Conservation (phyloP, 371 early-diverging fungal species). For the Syncephalastrum sp. region DNA sequence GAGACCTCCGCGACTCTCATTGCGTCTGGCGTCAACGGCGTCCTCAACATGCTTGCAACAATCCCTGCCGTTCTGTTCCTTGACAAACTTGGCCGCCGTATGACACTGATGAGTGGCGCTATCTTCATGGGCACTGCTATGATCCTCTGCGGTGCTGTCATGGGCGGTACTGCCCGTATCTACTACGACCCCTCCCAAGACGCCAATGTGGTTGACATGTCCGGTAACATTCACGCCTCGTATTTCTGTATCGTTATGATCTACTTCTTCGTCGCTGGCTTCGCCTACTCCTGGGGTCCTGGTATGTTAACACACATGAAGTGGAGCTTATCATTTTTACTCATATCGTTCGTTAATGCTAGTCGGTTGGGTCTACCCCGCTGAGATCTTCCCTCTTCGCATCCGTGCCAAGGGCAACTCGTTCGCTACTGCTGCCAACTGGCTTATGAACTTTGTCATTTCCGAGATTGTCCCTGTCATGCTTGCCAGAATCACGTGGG, state of each 20-base stretch:
- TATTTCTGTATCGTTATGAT: conserved; percentile 53
- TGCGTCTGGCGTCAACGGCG: conserved; percentile 75
- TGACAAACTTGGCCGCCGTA: conserved; percentile 48
- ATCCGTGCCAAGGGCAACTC: conserved; percentile 52
- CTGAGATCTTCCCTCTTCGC: conserved; percentile 62
- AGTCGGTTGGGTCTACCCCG: conserved; percentile 58
- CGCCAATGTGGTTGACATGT: conserved; percentile 28
- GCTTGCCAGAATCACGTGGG: conserved; percentile 45
- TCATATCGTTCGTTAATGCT: neutral
- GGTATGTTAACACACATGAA: neutral
- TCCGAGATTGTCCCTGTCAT: conserved; percentile 45
- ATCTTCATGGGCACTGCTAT: conserved; percentile 41
- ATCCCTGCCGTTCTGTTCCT: conserved; percentile 71
- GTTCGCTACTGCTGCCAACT: conserved; percentile 67
- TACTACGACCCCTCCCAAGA: conserved; percentile 10
- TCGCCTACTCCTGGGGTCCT: conserved; percentile 55
- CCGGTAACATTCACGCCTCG: conserved; percentile 35
- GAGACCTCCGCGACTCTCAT: conserved; percentile 51
- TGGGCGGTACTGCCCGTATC: conserved; percentile 30
- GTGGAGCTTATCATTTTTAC: neutral
- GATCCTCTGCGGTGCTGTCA: conserved; percentile 47
- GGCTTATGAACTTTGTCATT: conserved; percentile 49
- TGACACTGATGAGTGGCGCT: conserved; percentile 45
- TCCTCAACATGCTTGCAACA: conserved; percentile 69
- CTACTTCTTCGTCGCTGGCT: conserved; percentile 50